Conservation (phyloP, 2,329 filamentous ascomycete genomes). For the Phialophora expanda region DNA sequence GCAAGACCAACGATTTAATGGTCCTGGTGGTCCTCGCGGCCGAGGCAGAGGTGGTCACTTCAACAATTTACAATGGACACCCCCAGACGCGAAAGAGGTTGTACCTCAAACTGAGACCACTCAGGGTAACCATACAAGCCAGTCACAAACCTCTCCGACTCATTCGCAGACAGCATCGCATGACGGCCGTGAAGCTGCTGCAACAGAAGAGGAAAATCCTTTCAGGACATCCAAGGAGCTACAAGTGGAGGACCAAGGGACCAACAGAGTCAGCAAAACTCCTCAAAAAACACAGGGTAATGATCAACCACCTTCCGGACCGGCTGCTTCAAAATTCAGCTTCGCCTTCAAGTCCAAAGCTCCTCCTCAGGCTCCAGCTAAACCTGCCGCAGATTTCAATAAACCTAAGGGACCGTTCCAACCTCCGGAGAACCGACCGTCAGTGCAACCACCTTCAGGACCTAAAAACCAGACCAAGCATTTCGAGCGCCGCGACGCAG, state of each 20-base stretch:
- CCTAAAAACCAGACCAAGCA: slow-evolving; percentile 50
- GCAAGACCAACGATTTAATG: slow-evolving; percentile 38
- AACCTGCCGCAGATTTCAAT: slow-evolving; percentile 57
- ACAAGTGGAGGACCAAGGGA: slow-evolving; percentile 66
- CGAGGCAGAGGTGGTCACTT: slow-evolving; percentile 65
- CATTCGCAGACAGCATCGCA: slow-evolving; percentile 43
- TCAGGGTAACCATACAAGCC: slow-evolving; percentile 47
- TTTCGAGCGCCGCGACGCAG: slow-evolving; percentile 49
- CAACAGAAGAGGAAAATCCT: slow-evolving; percentile 63
- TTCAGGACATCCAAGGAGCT: slow-evolving; percentile 69
- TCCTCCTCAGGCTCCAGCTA: slow-evolving; percentile 59
- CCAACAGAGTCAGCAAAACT: slow-evolving; percentile 63
- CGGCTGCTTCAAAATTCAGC: slow-evolving; percentile 75
- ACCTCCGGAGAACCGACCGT: slow-evolving; percentile 44
- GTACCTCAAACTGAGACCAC: slow-evolving; percentile 43
- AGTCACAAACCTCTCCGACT: slow-evolving; percentile 44
- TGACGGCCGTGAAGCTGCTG: slow-evolving; percentile 44
- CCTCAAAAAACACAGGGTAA: slow-evolving; percentile 58
- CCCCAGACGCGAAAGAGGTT: slow-evolving; percentile 58
- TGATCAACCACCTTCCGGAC: slow-evolving; percentile 54
- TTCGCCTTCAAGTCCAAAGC: slow-evolving; percentile 89
- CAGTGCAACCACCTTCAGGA: slow-evolving; percentile 46
- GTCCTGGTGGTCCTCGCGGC: slow-evolving; percentile 17
- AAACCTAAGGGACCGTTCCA: slow-evolving; percentile 50
- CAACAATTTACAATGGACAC: slow-evolving; percentile 74